These are phyloP conservation scores for Haplographium delicatum DNA, from an alignment of 495 filamentous ascomycete genomes.

Conservation along the genomic window DNA sequence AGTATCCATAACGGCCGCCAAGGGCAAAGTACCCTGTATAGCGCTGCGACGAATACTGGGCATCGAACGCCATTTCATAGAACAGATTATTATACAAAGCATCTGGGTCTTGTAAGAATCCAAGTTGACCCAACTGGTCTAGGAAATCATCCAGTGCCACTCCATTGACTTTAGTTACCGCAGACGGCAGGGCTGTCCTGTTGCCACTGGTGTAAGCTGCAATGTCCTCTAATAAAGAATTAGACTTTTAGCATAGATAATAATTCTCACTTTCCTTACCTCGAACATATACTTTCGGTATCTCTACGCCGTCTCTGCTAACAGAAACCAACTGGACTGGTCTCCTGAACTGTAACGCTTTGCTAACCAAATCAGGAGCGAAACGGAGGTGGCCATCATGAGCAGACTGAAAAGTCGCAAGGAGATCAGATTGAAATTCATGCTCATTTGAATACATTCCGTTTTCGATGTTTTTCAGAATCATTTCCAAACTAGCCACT, in stretches of 20 bases:
- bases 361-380: slow-evolving; percentile 34
- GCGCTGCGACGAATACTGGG: neutral
- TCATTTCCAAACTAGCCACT: slow-evolving; percentile 17
- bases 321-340: slow-evolving; percentile 31
- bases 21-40: slow-evolving; percentile 13
- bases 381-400: slow-evolving; percentile 39
- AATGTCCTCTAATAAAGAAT: slow-evolving; percentile 10
- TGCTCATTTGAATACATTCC: slow-evolving; percentile 25
- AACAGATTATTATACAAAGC: slow-evolving; percentile 42
- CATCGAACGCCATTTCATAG: slow-evolving; percentile 12
- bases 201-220: neutral
- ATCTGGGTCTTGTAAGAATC: slow-evolving; percentile 30
- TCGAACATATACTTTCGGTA: slow-evolving; percentile 32
- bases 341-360: slow-evolving; percentile 30
- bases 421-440: slow-evolving; percentile 27
- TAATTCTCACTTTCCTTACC: slow-evolving; percentile 24
- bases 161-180: slow-evolving; percentile 16
- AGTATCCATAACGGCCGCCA: slow-evolving; percentile 21
- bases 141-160: slow-evolving; percentile 5
- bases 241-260: neutral
- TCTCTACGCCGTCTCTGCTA: slow-evolving; percentile 27
- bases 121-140: slow-evolving; percentile 1
- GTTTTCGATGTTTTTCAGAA: slow-evolving; percentile 20
- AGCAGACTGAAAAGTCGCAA: slow-evolving; percentile 29
- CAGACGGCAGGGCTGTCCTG: neutral